phyloP scores from a whole-genome alignment of 2,329 filamentous ascomycete species.

The Raffaelea albimanens region DNA sequence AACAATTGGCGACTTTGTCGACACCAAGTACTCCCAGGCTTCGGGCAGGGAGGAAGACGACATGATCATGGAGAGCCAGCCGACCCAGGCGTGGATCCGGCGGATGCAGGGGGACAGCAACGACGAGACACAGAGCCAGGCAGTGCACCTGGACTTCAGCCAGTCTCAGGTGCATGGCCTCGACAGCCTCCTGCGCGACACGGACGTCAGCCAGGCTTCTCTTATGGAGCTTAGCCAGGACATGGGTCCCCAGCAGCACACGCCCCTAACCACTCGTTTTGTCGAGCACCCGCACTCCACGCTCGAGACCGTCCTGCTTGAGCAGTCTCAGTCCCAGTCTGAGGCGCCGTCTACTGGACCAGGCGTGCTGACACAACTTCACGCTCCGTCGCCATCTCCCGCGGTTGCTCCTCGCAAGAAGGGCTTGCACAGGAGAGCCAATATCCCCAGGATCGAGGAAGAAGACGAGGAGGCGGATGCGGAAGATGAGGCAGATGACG shows the following conservation, averaged over 20 bases:
- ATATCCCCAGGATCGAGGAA: slow-evolving; percentile 26
- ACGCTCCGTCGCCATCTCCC: background rate
- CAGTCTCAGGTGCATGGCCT: slow-evolving; percentile 53
- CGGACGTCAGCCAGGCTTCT: slow-evolving; percentile 45
- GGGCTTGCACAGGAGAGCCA: slow-evolving; percentile 38
- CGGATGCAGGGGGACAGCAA: slow-evolving; percentile 15
- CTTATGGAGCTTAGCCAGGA: slow-evolving; percentile 74
- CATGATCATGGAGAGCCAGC: slow-evolving; percentile 39
- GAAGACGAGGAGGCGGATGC: slow-evolving; percentile 26
- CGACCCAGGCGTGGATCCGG: slow-evolving; percentile 24
- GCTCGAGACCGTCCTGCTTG: slow-evolving; percentile 55
- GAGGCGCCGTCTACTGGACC: slow-evolving; percentile 23
- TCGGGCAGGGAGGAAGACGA: slow-evolving; percentile 33
- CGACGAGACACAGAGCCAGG: slow-evolving; percentile 22
- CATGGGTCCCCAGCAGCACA: slow-evolving; percentile 62
- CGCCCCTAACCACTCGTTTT: slow-evolving; percentile 62
- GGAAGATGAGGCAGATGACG: background rate
- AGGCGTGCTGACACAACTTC: slow-evolving; percentile 11
- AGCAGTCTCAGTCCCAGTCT: slow-evolving; percentile 19
- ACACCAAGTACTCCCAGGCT: slow-evolving; percentile 52
- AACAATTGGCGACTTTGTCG: slow-evolving; percentile 45
- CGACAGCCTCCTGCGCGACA: slow-evolving; percentile 42
- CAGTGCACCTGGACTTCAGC: slow-evolving; percentile 45
- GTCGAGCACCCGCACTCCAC: slow-evolving; percentile 57
- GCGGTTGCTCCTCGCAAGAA: slow-evolving; percentile 44